Evolutionary conservation across 2,329 filamentous ascomycete genomes (phyloP), one percentile per base, ranked within the genome.

Genomic region (Xylaria multiplex): DNA sequence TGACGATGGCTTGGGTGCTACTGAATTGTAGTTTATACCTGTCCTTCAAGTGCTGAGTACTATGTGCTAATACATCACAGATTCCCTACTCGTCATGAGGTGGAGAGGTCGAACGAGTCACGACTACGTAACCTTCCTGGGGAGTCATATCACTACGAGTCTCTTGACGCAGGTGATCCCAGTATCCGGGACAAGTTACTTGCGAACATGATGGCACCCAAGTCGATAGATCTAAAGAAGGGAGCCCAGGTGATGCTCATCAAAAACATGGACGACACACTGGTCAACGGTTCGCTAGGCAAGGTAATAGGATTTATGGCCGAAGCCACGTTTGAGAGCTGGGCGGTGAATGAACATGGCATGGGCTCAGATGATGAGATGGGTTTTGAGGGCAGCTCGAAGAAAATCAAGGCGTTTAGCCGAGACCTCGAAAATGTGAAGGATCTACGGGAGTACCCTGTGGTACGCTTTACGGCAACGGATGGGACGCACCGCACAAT

Each of bases 221-320:
- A 91, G 72, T 76, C 80, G 0, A 87, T 99, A 22, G 88, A 91
- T 40, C 81, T 99, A 35, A 98, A 97, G 78, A 90, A 96, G 69
- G 93, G 93, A 9, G 93, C 96, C 0, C 96, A 99, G 77, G 96
- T 99, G 50, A 99, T 99, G 96, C 83, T 99, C n/a, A 97, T 99
- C 84, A 99, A 99, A 79, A 99, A 99, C 73, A 90, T 98, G 81
- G 96, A 99, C 75, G 93, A 97, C 45, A 90, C 88, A 0, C 85
- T 99, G 0, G 96, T 98, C 71, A 99, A 99, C 75, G 96, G 96
- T 4, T 97, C 95, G 0, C 84, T 99, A 9, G 96, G 96, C 27
- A 94, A 91, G 67, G 91, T 99, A 4, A 85, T 90, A 13, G 88
- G 86, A 6, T 97, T 97, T 78, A 94, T 93, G 78, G 83, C 75